Evolutionary conservation across 345 rosid genomes (phyloP), one percentile per base, ranked within the genome.

Genomic region (Eucalyptus erythrocorys): DNA sequence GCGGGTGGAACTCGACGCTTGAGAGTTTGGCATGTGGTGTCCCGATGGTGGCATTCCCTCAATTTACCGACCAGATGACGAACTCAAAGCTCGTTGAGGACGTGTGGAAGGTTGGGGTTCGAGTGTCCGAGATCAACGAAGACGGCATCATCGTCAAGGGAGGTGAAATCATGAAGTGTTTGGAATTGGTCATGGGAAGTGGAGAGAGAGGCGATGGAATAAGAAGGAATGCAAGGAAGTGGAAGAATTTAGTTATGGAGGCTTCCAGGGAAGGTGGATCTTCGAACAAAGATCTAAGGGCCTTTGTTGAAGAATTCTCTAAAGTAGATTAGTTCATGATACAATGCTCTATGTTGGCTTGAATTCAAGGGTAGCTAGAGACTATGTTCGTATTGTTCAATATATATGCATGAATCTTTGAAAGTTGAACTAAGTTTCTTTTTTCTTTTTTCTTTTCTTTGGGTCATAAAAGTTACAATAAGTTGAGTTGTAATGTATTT

Each of bases 1-100:
- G 93, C 24, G 93, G 94, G 8, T 92, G 94, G 94, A 92, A 88
- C 88, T 93, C 93, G 43, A 90, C 90, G 9, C 37, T 88, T 13
- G 93, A 93, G 87, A 88, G 94, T 90, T 49, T 92, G 90, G 90
- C 79, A 9, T 64, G 53, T 7, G 92, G 93, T 4, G 90, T 91
- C 48, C 93, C 93, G 0, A 85, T 90, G 90, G 91, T 93, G 88
- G 89, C 82, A 10, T 87, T 79, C 71, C 94, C 94, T 4, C 92
- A 89, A 47, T 91, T 88, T 85, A 45, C 92, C 0, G 94, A 93
- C 37, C 94, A 93, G 42, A 13, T 13, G 87, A 88, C 89, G 59
- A 92, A 92, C 22, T 90, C 93, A 22, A 93, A 85, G 91, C 84
- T 93, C 51, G 87, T 92, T 4, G 91, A 88, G 49, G 93, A 87